Evolutionary conservation across 2,329 filamentous ascomycete species (phyloP), one percentile per base, ranked within the genome.

Genomic region (Huntiella omanensis): DNA sequence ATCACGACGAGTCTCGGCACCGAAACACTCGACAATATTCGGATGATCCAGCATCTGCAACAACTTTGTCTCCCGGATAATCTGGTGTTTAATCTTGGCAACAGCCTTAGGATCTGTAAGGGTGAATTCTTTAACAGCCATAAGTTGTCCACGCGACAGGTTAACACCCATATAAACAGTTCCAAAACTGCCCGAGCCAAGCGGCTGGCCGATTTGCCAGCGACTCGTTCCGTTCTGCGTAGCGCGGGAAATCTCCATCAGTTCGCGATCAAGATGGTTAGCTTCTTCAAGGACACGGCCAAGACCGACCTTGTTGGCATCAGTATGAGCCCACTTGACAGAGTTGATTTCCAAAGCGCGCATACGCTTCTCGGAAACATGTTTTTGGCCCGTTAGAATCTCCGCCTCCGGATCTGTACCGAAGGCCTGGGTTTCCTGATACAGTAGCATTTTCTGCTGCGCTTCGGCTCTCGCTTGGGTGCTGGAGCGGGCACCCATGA

Each of bases 171-270:
- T 86, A 57, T 98, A 98, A 8, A 98, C 91, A 45, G 87, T 94
- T 51, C 91, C 91, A 62, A 98, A 98, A 0, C 88, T 95, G 53
- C 91, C 91, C 45, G 91, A 88, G 43, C 91, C 91, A 38, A 98
- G 85, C 58, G 92, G 98, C 55, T 93, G 85, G n/a, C 91, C 91
- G 67, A 95, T 91, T 60, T 96, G 91, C 91, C 91, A 98, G 52
- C 91, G 80, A 64, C 96, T 76, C 39, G 84, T 93, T 49, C 96
- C 83, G 58, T 96, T 96, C 16, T 86, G 94, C 11, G 88, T 85
- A 36, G 85, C 92, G 0, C 88, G 91, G 2, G 87, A 95, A 13
- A 98, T 74, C 57, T 87, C 92, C 1, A 88, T 92, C 36, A 98
- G 72, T 22, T 88, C 95, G 45, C 88, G 81, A 61, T 98, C 91